These are phyloP conservation scores for Blastobotrys attinorum DNA, from an alignment of 805 yeast species.

Conservation along the genomic window DNA sequence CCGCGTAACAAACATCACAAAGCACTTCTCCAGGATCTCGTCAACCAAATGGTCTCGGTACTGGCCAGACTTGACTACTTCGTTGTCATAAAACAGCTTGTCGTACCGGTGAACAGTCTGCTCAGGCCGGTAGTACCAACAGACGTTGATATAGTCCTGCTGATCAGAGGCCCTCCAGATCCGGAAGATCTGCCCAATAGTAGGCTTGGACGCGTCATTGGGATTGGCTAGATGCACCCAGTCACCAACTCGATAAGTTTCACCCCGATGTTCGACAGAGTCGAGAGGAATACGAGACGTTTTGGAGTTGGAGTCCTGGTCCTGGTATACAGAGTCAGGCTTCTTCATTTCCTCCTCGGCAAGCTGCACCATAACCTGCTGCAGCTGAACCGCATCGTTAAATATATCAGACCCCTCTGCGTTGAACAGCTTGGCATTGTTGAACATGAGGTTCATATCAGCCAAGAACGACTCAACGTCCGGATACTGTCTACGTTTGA, in stretches of 20 bases:
- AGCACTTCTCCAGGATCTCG: conserved; percentile 89
- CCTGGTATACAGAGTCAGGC: conserved; percentile 69
- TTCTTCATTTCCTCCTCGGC: conserved; percentile 63
- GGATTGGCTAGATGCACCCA: conserved; percentile 88
- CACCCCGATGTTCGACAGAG: conserved; percentile 61
- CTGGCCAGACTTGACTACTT: conserved; percentile 94
- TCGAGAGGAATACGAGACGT: conserved; percentile 73
- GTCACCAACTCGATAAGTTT: conserved; percentile 78
- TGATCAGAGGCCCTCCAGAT: conserved; percentile 78
- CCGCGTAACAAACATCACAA: conserved; percentile 88
- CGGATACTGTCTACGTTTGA: conserved; percentile 75
- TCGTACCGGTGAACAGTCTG: conserved; percentile 94
- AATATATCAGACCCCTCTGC: conserved; percentile 49
- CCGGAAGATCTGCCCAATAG: conserved; percentile 87
- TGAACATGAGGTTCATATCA: conserved; percentile 69
- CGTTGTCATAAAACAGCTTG: conserved; percentile 83
- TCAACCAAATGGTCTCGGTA: conserved; percentile 87
- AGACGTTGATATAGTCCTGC: conserved; percentile 80
- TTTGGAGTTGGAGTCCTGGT: conserved; percentile 47
- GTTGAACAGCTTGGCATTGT: conserved; percentile 62
- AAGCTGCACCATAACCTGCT: conserved; percentile 48
- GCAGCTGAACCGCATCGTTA: conserved; percentile 56
- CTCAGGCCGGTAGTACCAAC: conserved; percentile 98
- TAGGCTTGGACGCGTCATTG: conserved; percentile 83
- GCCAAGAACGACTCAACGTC: conserved; percentile 67